A percentile compares a stretch with the other conserved stretches of the same genome.
Conservation (phyloP, 768 basidiomycete genomes). For the Cubamyces sp. region DNA sequence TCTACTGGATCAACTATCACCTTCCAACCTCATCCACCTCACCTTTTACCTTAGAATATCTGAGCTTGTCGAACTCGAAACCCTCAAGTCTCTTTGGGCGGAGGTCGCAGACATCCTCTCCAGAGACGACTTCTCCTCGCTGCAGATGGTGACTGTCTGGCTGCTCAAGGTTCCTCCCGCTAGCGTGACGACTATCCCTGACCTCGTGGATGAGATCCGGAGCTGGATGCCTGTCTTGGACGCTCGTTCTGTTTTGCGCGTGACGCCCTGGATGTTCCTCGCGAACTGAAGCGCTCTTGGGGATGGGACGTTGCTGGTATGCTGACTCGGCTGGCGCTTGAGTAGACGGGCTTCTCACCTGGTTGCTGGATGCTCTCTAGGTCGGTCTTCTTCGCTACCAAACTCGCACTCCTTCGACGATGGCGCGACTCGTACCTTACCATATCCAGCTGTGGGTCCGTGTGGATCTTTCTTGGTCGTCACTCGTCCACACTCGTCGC, state of each 20-base stretch:
- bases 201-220: neutral
- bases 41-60: conserved; percentile 1
- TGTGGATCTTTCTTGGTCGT: neutral
- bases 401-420: too few species aligned
- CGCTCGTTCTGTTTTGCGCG: conserved; percentile 4
- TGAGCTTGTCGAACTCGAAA: neutral
- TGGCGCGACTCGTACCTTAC: too few species aligned
- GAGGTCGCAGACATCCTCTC: neutral
- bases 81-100: neutral
- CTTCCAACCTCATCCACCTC: conserved; percentile 3
- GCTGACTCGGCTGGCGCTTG: conserved; percentile 7
- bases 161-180: conserved; percentile 12
- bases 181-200: neutral
- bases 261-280: conserved; percentile 10
- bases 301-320: conserved; percentile 3
- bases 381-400: neutral
- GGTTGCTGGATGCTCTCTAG: conserved; percentile 1
- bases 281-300: neutral
- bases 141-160: conserved; percentile 10
- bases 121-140: neutral
- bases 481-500: neutral
- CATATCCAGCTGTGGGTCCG: conserved; percentile 2
- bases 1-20: neutral
- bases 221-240: conserved; percentile 10
- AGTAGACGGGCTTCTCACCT: conserved; percentile 3